Base-by-base conservation (phyloP, 352 stramenopile species). In the Phytophthora palmivora region DNA sequence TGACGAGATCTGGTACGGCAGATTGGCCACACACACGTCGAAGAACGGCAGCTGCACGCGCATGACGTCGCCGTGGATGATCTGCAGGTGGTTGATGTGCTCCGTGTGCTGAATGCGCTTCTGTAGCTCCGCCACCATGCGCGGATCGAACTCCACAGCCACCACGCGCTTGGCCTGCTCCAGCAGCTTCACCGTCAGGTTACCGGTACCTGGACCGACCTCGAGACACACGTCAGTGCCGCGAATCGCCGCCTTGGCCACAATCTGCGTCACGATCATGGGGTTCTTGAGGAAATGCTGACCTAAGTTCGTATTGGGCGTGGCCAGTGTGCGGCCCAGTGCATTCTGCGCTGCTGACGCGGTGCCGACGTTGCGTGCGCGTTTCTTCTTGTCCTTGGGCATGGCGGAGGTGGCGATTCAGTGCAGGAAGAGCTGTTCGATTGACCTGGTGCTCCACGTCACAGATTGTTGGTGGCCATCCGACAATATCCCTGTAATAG, bases 271-370 rank as follows among this genome's bases (percentile, higher is more conserved):
- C 42, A 99, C 96, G 47, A 99, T 98, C 66, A 97, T 97, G 38
- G 96, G 95, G 78, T 99, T 99, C 72, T 99, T 99, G 39, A 99
- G 87, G 65, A 99, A 99, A 79, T 99, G 96, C 89, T 99, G 97
- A 28, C 98, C 98, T 24, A 99, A 78, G 15, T 90, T 96, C 22
- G 95, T 99, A 78, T 99, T 99, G 63, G 96, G 92, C 53, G 95
- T 94, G 63, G 98, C 94, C n/a, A 99, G 79, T 63, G 96, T 98
- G 39, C 88, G 87, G 1, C 87, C 87, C 19, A 92, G 77, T 39
- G 78, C 79, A 57, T 96, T 94, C 62, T 96, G 87, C 62, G 87
- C 71, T 1, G 84, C 85, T 1, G 82, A 72, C 10, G 79, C 79
- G 44, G 87, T 89, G 58, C 71, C 77, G 34, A 84, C 77, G 57